phyloP scores from a whole-genome alignment of 306 rosid species.

The Begonia loranthoides region DNA sequence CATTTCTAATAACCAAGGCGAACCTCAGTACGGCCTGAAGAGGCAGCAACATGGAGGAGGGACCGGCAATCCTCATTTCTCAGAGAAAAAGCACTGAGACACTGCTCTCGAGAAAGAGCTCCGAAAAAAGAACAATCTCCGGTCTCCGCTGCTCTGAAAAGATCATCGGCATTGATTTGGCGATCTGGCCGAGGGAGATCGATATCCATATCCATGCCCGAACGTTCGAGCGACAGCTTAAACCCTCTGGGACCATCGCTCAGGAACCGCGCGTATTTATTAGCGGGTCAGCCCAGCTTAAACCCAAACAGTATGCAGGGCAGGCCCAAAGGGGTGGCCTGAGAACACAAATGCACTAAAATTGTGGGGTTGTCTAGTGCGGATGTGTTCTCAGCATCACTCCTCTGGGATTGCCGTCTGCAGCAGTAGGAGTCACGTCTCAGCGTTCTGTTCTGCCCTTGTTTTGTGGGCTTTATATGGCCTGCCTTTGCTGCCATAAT shows the following conservation, averaged over 20 bases:
- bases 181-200: conserved; percentile 23
- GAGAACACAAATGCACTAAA: conserved; percentile 23
- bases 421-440: not conserved
- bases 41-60: conserved; percentile 67
- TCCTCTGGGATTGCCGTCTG: conserved; percentile 14
- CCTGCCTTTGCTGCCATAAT: conserved; percentile 4
- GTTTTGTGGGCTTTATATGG: not conserved
- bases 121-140: conserved; percentile 43
- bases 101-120: conserved; percentile 27
- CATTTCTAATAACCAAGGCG: conserved; percentile 3
- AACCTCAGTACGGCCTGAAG: conserved; percentile 62
- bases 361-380: no score
- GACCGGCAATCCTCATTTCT: conserved; percentile 79
- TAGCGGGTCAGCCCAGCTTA: no score
- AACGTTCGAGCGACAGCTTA: no score
- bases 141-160: conserved; percentile 68
- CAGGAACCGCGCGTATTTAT: no score
- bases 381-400: conserved; percentile 20
- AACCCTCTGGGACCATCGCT: no score
- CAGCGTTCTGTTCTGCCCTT: not conserved
- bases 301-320: not conserved
- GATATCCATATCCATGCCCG: conserved; percentile 36
- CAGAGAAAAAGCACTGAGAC: conserved; percentile 41
- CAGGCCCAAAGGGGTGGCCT: conserved; percentile 31
- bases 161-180: conserved; percentile 26